Conservation (phyloP, 352 stramenopile species). For the Peronosclerospora sorghi region DNA sequence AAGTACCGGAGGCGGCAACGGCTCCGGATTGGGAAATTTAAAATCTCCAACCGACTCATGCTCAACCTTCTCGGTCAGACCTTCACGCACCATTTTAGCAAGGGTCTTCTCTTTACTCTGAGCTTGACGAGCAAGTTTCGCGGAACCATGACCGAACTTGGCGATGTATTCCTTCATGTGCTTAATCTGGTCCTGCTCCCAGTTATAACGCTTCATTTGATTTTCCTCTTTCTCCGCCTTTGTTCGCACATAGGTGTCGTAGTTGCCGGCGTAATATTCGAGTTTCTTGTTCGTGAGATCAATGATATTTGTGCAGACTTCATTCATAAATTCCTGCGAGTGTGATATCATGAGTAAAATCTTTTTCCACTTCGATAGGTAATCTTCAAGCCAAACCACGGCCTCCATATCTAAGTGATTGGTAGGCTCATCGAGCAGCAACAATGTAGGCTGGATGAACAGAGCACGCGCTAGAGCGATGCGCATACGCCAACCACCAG, state of each 20-base stretch:
- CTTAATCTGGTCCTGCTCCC: conserved; percentile 97
- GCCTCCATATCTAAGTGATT: conserved; percentile 97
- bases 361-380: conserved; percentile 94
- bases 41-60: conserved; percentile 86
- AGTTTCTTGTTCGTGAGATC: conserved; percentile 92
- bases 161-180: conserved; percentile 99
- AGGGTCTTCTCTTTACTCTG: conserved; percentile 98
- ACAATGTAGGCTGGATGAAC: conserved; percentile 93
- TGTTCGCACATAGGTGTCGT: conserved; percentile 96
- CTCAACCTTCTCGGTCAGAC: conserved; percentile 91
- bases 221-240: conserved; percentile 95
- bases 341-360: conserved; percentile 96
- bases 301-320: conserved; percentile 97
- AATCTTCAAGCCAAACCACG: conserved; percentile 98
- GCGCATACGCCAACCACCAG: conserved; percentile 93
- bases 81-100: conserved; percentile 94
- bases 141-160: conserved; percentile 95
- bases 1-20: conserved; percentile 91
- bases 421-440: conserved; percentile 93
- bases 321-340: conserved; percentile 98
- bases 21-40: conserved; percentile 94
- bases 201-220: conserved; percentile 97
- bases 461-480: conserved; percentile 93
- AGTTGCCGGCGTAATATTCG: conserved; percentile 98
- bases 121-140: conserved; percentile 95